Conservation (phyloP, 208 protist genomes). For the Trypanosoma congolense region DNA sequence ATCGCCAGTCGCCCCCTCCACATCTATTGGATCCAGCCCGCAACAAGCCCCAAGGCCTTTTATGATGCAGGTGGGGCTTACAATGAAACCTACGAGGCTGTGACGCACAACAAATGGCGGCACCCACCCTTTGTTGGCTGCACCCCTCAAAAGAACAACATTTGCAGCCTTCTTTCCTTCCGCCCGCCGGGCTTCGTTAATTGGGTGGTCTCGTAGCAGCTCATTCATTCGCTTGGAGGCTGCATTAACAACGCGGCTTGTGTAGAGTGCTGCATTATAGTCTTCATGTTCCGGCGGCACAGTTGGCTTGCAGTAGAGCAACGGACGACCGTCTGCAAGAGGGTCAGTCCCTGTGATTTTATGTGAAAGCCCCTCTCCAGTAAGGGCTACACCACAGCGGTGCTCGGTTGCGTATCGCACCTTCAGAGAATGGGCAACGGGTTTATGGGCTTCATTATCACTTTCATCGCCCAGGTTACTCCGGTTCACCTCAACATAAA, state of each 20-base stretch:
- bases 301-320: constrained; percentile 48
- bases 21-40: constrained; percentile 25
- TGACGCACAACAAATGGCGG: constrained; percentile 55
- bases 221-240: constrained; percentile 38
- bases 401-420: constrained; percentile 72
- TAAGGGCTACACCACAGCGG: constrained; percentile 64
- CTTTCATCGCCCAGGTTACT: no score
- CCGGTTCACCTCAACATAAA: constrained; percentile 38
- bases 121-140: constrained; percentile 60
- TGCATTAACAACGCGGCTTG: constrained; percentile 55
- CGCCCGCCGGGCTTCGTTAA: constrained; percentile 37
- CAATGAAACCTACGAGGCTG: constrained; percentile 47
- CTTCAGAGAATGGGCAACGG: constrained; percentile 44
- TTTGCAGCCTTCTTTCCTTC: constrained; percentile 45
- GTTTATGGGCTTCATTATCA: no score
- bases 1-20: constrained; percentile 44
- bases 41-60: constrained; percentile 60
- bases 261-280: constrained; percentile 51
- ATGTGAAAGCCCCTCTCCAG: constrained; percentile 49
- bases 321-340: constrained; percentile 38
- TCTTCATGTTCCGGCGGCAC: constrained; percentile 34
- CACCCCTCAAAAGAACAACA: constrained; percentile 58
- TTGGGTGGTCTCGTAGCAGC: constrained; percentile 37
- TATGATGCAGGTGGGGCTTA: constrained; percentile 72
- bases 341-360: constrained; percentile 67